Base-by-base conservation (phyloP, 2,329 filamentous ascomycete species). In the Botryotinia narcissicola region DNA sequence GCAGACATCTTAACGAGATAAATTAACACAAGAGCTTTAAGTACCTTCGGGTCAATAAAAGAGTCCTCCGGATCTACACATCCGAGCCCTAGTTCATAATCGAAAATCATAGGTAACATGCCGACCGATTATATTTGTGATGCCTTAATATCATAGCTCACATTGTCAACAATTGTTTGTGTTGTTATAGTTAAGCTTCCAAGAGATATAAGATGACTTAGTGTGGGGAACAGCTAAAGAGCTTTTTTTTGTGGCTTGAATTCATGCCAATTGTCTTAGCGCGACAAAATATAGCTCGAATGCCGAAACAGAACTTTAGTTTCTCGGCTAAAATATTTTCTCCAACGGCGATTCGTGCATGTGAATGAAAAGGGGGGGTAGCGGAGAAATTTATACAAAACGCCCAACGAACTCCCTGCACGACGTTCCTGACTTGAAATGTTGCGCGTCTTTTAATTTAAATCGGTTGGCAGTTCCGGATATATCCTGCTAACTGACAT, bases 361-460 rank as follows among this genome's bases (percentile, higher is more conserved):
- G 25, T 69, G 32, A 20, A 25, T 51, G 32, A 4, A 69, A 57
- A 57, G 48, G 48, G 35, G 67, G 51, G 6, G 16, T 54, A n/a
- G 35, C 46, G 70, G 60, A 57, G 60, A 71, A 64, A 66, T 66
- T 44, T 22, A 35, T 37, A 22, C 35, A 25, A 44, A 66, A 66
- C 29, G 3, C 18, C 42, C 12, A 42, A 46, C 60, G 16, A 12
- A 72, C 35, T 54, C 9, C 44, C 20, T 44, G 51, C 1, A 20
- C n/a, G 25, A 57, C 46, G 29, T 57, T 66, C 46, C 70, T 67
- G 46, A 46, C 8, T 46, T 59, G 1, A 57, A 25, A 32, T 59
- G n/a, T 57, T 67, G 48, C 61, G 46, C n/a, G 25, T 66, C 37
- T 72, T 51, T 66, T 59, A 46, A 66, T 51, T 59, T 59, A 59